Evolutionary conservation across 2,329 filamentous ascomycete species (phyloP), one percentile per base, ranked within the genome.

Genomic region (Didymella pomorum): DNA sequence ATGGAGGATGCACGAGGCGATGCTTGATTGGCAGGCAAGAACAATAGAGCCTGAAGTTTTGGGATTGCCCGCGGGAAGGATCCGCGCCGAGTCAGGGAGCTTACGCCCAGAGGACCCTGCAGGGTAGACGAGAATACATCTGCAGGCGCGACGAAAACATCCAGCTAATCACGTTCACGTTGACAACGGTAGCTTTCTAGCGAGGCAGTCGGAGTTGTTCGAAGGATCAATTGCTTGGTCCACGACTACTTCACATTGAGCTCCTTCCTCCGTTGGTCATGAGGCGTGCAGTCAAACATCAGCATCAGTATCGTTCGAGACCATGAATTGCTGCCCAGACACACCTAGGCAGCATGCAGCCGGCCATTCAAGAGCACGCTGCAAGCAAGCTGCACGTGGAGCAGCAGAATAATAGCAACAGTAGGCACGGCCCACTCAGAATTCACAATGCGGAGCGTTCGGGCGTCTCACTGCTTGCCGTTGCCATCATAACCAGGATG

Each of bases 31-130:
- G 56, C 20, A 41, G 18, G 20, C 4, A 18, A 10, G 10, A 20
- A n/a, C 10, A 31, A 4, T 4, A 16, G 18, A 31, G 28, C 6
- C 3, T 43, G 42, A 26, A n/a, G 20, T 2, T 20, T 48, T 29
- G 33, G 52, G 28, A 50, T 53, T 53, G 56, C n/a, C 44, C 49
- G 56, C 44, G 56, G 44, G 45, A 25, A 65, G 69, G 31, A 62
- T 67, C 45, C 48, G 56, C 16, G 55, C 67, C 65, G 65, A 59
- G 57, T 57, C 21, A 58, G 67, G 33, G 70, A 67, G 44, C 48
- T 41, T 20, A 46, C 61, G 68, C 42, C 46, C 58, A 28, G 59
- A 52, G n/a, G 53, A 65, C 16, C 61, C 62, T 7, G 66, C 68
- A 35, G 31, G 31, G 16, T 52, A 48, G 31, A 16, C 20, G 21